Percentiles rank a stretch among this genome's conserved stretches.
These are phyloP conservation scores for Metschnikowia cubensis DNA, from an alignment of 805 yeast species.

Conservation along the genomic window DNA sequence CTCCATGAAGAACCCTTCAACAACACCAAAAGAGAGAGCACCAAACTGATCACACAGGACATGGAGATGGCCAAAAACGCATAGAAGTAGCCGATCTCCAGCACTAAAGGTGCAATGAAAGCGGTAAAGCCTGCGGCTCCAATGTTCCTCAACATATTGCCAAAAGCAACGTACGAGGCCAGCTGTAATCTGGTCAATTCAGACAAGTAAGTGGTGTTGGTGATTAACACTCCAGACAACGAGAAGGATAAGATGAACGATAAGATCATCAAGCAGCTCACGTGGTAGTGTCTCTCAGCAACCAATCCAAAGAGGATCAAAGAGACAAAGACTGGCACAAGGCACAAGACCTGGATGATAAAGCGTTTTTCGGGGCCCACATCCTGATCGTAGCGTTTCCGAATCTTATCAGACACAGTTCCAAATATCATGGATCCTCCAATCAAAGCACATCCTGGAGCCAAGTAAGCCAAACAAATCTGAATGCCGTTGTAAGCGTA, in stretches of 20 bases:
- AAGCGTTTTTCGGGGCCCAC: slow-evolving; percentile 47
- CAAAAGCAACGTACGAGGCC: slow-evolving; percentile 51
- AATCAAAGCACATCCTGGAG: slow-evolving; percentile 50
- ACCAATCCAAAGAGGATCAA: slow-evolving; percentile 54
- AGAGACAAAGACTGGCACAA: slow-evolving; percentile 41
- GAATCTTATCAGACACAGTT: slow-evolving; percentile 40
- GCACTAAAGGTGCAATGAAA: slow-evolving; percentile 32
- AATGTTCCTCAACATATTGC: slow-evolving; percentile 48
- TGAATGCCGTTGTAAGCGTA: slow-evolving; percentile 35
- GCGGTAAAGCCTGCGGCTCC: slow-evolving; percentile 54
- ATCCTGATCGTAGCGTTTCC: slow-evolving; percentile 22
- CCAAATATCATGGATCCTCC: slow-evolving; percentile 50
- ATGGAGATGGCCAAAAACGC: slow-evolving; percentile 8
- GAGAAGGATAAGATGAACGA: slow-evolving; percentile 49
- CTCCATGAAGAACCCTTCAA: slow-evolving; percentile 10
- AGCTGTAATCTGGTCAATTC: slow-evolving; percentile 49
- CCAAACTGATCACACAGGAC: slow-evolving; percentile 10
- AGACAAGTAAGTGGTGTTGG: slow-evolving; percentile 50
- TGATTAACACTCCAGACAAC: slow-evolving; percentile 52
- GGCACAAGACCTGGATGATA: slow-evolving; percentile 41
- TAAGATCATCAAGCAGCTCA: slow-evolving; percentile 40
- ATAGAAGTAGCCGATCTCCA: slow-evolving; percentile 33
- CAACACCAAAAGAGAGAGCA: slow-evolving; percentile 10
- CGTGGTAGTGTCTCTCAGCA: slow-evolving; percentile 34
- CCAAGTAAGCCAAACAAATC: slow-evolving; percentile 45